These are phyloP conservation scores for Tripterygium wilfordii DNA, from an alignment of 177 flowering plant species.

Conservation along the genomic window DNA sequence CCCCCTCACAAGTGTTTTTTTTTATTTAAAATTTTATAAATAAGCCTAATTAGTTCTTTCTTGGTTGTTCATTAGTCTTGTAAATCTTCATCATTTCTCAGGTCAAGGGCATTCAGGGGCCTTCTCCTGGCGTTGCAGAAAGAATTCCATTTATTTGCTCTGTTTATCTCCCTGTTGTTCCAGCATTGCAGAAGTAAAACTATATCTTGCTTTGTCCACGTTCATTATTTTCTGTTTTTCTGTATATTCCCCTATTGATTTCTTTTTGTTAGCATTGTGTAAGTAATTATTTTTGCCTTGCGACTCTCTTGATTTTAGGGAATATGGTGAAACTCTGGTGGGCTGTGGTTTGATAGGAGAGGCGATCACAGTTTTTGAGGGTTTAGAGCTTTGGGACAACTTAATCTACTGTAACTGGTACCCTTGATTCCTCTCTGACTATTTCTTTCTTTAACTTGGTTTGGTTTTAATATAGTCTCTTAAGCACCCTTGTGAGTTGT, in stretches of 20 bases:
- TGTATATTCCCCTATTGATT: neutral
- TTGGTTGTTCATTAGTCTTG: neutral
- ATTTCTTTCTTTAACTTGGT: no score
- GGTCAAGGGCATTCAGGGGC: constrained; percentile 51
- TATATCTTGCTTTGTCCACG: constrained; percentile 1
- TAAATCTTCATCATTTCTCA: constrained; percentile 16
- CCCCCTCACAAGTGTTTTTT: no score
- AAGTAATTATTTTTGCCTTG: neutral
- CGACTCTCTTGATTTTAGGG: constrained; percentile 33
- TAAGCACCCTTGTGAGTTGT: no score
- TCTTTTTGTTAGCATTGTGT: neutral
- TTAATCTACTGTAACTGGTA: constrained; percentile 78
- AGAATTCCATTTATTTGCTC: constrained; percentile 59
- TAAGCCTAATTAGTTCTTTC: no score
- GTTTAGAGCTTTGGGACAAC: constrained; percentile 90
- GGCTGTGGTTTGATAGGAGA: constrained; percentile 89
- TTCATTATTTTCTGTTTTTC: neutral
- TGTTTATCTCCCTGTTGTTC: constrained; percentile 59
- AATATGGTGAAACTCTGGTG: constrained; percentile 79
- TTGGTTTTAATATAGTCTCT: no score
- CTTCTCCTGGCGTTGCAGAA: constrained; percentile 45
- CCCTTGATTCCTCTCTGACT: neutral
- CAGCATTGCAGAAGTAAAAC: constrained; percentile 68
- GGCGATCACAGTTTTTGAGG: constrained; percentile 78
- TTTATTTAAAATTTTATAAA: no score